phyloP scores from a whole-genome alignment of 148 eudicot species.

The Dianthus caryophyllus region DNA sequence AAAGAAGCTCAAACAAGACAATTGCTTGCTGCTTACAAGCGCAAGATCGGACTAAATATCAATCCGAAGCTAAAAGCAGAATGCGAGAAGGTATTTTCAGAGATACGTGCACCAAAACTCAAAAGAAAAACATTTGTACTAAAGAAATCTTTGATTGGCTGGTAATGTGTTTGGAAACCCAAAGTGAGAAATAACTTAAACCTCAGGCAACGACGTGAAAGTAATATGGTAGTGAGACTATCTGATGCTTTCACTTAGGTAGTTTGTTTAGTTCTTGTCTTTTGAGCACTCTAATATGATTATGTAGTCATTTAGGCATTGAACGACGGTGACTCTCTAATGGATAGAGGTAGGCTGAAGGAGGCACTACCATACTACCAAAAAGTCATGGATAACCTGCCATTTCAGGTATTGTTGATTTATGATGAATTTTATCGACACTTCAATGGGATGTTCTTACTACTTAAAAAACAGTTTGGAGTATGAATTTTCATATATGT shows the following conservation, averaged over 20 bases:
- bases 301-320: conserved; percentile 57
- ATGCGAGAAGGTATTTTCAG: conserved; percentile 59
- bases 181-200: no score
- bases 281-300: conserved; percentile 24
- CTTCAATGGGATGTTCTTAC: neutral
- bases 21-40: conserved; percentile 61
- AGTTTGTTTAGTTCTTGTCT: neutral
- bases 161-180: neutral
- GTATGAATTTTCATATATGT: neutral
- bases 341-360: conserved; percentile 78
- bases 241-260: neutral
- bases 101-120: neutral
- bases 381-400: conserved; percentile 69
- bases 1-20: conserved; percentile 70
- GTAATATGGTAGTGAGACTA: neutral
- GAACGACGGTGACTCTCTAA: conserved; percentile 75
- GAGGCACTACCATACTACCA: conserved; percentile 80
- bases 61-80: conserved; percentile 73
- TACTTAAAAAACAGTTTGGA: neutral
- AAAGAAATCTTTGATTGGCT: neutral
- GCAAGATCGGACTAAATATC: conserved; percentile 47
- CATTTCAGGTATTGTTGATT: conserved; percentile 53
- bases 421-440: neutral
- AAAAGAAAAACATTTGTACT: neutral
- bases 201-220: no score